Evolutionary conservation across 2,329 filamentous ascomycete genomes (phyloP).

Genomic region (Fusarium xyrophilum): DNA sequence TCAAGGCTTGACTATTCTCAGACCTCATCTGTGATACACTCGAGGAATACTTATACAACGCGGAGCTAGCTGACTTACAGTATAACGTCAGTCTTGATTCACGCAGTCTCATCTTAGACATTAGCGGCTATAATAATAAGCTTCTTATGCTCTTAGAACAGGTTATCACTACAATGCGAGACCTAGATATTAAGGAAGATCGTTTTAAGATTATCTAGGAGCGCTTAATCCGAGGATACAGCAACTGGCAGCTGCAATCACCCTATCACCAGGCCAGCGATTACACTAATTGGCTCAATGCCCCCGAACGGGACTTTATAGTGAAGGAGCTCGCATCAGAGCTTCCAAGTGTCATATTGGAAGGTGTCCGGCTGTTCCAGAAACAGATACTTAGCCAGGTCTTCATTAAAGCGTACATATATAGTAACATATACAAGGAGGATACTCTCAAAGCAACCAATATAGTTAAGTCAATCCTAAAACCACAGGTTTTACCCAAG

Average conservation of each 20-base stretch:
- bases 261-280: conserved; percentile 89
- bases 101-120: conserved; percentile 76
- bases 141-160: conserved; percentile 89
- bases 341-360: conserved; percentile 73
- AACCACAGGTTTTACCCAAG: conserved; percentile 74
- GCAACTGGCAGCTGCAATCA: conserved; percentile 84
- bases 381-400: conserved; percentile 82
- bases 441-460: conserved; percentile 87
- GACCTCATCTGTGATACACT: conserved; percentile 88
- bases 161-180: conserved; percentile 63
- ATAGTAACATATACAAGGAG: conserved; percentile 94
- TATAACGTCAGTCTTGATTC: conserved; percentile 79
- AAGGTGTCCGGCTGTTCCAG: conserved; percentile 78
- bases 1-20: conserved; percentile 81
- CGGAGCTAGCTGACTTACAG: conserved; percentile 86
- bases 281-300: conserved; percentile 80
- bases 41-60: conserved; percentile 94
- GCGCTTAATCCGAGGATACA: conserved; percentile 72
- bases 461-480: conserved; percentile 78
- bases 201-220: conserved; percentile 94
- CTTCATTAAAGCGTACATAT: conserved; percentile 85
- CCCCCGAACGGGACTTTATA: conserved; percentile 73
- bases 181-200: conserved; percentile 83
- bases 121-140: conserved; percentile 97
- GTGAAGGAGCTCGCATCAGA: conserved; percentile 70